phyloP scores from a whole-genome alignment of 257 asterid species.

The Striga asiatica region DNA sequence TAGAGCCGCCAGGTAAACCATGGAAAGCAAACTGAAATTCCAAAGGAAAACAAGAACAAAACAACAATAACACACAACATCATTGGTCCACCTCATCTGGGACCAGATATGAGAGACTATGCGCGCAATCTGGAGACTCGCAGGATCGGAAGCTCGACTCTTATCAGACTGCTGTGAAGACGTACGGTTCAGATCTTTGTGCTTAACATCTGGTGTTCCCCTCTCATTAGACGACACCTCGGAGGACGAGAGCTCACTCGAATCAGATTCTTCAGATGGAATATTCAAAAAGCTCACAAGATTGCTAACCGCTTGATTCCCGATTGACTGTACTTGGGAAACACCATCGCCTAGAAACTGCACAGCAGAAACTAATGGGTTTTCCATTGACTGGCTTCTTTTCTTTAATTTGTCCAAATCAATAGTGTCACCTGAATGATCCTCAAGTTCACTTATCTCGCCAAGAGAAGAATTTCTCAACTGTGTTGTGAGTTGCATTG shows the following conservation, averaged over 20 bases:
- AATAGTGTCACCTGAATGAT: conserved; percentile 30
- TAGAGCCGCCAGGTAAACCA: conserved; percentile 82
- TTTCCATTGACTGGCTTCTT: conserved; percentile 57
- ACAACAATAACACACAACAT: conserved; percentile 88
- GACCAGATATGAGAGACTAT: conserved; percentile 79
- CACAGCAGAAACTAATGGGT: conserved; percentile 80
- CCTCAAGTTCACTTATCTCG: conserved; percentile 72
- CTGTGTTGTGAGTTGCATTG: conserved; percentile 36
- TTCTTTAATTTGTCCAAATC: conserved; percentile 40
- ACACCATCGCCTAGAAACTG: conserved; percentile 91
- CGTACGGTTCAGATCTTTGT: conserved; percentile 38
- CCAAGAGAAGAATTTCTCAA: conserved; percentile 35
- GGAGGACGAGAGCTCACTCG: conserved; percentile 43
- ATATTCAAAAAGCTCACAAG: conserved; percentile 81
- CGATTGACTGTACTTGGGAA: conserved; percentile 92
- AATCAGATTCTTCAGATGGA: conserved; percentile 62
- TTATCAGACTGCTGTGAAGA: conserved; percentile 71
- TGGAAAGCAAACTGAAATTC: conserved; percentile 96
- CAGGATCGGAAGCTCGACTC: conserved; percentile 59
- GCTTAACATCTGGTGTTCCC: conserved; percentile 21
- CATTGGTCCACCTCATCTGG: conserved; percentile 88
- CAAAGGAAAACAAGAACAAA: conserved; percentile 81
- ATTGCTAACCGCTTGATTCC: conserved; percentile 89
- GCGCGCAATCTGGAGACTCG: conserved; percentile 72
- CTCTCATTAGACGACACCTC: conserved; percentile 30